Percentiles rank a stretch among this genome's conserved stretches.
Conservation (phyloP, 169 alveolate genomes). For the Pseudocohnilembus persalinus region DNA sequence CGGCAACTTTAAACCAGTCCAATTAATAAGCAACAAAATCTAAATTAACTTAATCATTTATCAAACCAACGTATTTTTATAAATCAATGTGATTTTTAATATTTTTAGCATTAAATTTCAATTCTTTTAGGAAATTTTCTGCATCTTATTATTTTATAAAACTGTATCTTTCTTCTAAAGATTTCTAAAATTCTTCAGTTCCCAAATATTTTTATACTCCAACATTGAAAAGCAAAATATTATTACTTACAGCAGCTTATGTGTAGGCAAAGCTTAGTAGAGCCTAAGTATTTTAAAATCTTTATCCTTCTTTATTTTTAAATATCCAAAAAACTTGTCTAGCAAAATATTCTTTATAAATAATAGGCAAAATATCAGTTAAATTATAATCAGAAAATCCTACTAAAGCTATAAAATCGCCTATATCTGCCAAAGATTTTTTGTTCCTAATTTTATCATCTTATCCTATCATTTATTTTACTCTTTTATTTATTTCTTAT, state of each 20-base stretch:
- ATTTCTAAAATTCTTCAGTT: not conserved
- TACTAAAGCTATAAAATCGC: not conserved
- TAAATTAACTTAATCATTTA: not conserved
- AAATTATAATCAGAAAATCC: not conserved
- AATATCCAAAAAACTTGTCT: not conserved
- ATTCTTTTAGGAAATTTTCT: not conserved
- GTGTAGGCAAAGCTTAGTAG: not conserved
- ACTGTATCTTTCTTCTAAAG: not conserved
- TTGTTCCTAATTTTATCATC: not conserved
- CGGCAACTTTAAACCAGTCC: not conserved
- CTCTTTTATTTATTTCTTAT: not conserved
- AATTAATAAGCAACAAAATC: not conserved
- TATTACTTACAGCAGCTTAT: not conserved
- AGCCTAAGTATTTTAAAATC: too few species aligned
- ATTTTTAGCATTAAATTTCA: too few species aligned
- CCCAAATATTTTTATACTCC: not conserved
- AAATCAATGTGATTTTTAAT: not conserved
- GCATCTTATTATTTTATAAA: not conserved
- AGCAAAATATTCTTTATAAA: not conserved
- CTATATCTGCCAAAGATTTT: not conserved
- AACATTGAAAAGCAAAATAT: too few species aligned
- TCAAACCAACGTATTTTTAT: not conserved
- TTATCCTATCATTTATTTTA: not conserved
- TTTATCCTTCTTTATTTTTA: too few species aligned
- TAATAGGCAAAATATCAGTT: not conserved